Base-by-base conservation (phyloP, 2,329 filamentous ascomycete species). In the Diaporthe ampelina region DNA sequence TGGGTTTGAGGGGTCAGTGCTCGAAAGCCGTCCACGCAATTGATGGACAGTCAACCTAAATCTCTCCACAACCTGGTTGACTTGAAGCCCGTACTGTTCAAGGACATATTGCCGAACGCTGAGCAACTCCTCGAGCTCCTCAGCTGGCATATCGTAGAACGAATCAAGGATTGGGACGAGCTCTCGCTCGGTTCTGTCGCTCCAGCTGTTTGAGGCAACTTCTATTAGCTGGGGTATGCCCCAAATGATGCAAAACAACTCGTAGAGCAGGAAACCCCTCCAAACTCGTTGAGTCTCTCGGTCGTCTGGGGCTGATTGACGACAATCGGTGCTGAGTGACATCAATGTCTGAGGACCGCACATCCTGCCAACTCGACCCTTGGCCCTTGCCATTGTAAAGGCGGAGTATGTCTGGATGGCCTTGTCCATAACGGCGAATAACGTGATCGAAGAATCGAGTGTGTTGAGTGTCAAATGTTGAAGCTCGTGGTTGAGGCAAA, bases 101-200 rank as follows among this genome's bases (percentile, higher is more conserved):
- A 1, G 19, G 4, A 65, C 17, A 10, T 65, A 65, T 3, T 35
- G 3, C 5, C 32, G 4, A 4, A 65, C 4, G 1, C 59, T 50
- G 10, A 35, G 4, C 2, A 32, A 3, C 4, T 35, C 40, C 11
- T 65, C 58, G 8, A 9, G 26, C 15, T 32, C 8, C 10, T 32
- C 3, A 2, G 1, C 1, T 11, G 59, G 19, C 4, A 21, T 21
- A 0, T 7, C 3, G 0, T 0, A 0, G 15, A 61, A 43, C 1
- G 15, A 40, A 8, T 1, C 2, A 10, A 8, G 19, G 45, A 48
- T 43, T 11, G 13, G 13, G 40, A 4, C 1, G 4, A 43, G 13
- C 13, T 43, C 13, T 17, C 2, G 13, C 37, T 10, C 37, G 11
- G 37, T 37, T 37, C 10, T 37, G 10, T 11, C 3, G 11, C 10